Conservation (phyloP, 2,329 filamentous ascomycete species). For the Metarhizium rileyi region DNA sequence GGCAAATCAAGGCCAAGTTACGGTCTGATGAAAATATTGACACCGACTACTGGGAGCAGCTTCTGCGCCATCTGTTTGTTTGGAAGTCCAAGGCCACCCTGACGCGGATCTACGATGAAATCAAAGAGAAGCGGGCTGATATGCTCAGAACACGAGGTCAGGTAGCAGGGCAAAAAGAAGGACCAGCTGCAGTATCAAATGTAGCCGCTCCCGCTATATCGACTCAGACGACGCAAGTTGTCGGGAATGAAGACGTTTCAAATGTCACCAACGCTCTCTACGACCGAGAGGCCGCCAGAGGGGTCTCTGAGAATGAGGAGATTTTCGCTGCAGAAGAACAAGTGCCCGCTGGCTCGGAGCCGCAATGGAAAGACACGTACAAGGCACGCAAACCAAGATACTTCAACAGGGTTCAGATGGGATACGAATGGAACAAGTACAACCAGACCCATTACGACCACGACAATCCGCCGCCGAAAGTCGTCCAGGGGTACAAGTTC, state of each 20-base stretch:
- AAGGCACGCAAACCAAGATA: slow-evolving; percentile 87
- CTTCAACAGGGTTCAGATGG: slow-evolving; percentile 98
- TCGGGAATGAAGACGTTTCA: slow-evolving; percentile 67
- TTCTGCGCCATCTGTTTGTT: slow-evolving; percentile 72
- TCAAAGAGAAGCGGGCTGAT: slow-evolving; percentile 28
- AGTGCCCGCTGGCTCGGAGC: slow-evolving; percentile 48
- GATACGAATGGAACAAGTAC: slow-evolving; percentile 99
- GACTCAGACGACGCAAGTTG: neutral
- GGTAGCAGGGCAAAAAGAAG: slow-evolving; percentile 5
- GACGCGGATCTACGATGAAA: slow-evolving; percentile 64
- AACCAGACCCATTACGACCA: slow-evolving; percentile 99
- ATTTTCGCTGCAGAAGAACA: slow-evolving; percentile 87
- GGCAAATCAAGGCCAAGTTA: slow-evolving; percentile 78
- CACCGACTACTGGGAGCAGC: slow-evolving; percentile 94
- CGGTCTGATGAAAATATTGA: slow-evolving; percentile 86
- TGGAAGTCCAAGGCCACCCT: slow-evolving; percentile 90
- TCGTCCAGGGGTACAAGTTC: slow-evolving; percentile 98
- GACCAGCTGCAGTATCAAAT: neutral
- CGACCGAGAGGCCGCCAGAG: slow-evolving; percentile 84
- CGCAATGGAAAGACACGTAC: slow-evolving; percentile 77
- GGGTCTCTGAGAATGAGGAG: slow-evolving; percentile 88
- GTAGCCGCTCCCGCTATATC: neutral
- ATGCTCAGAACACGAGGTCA: slow-evolving; percentile 1
- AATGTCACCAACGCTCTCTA: slow-evolving; percentile 82
- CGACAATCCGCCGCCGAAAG: slow-evolving; percentile 93